phyloP scores from a whole-genome alignment of 192 early-diverging fungal genomes.

The Rhizophagus sp. region DNA sequence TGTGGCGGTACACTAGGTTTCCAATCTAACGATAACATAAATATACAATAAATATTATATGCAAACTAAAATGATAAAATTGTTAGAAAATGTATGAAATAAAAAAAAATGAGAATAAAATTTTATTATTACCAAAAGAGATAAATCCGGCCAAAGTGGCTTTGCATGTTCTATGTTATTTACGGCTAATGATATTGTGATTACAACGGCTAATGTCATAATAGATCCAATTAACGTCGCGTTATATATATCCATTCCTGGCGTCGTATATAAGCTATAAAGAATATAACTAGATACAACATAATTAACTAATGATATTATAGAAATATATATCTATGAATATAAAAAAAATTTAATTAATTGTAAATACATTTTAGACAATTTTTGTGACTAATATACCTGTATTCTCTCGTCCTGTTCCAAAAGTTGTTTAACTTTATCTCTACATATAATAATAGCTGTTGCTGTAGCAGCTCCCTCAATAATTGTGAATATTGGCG shows the following conservation, averaged over 20 bases:
- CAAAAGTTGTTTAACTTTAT: not conserved
- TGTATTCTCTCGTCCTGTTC: not conserved
- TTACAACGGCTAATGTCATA: not conserved
- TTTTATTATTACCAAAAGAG: constrained; percentile 10
- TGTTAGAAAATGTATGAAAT: not conserved
- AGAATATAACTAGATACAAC: not conserved
- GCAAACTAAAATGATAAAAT: constrained; percentile 17
- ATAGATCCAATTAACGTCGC: constrained; percentile 18
- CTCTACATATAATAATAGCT: not conserved
- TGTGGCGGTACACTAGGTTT: not conserved
- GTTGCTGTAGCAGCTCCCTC: constrained; percentile 21
- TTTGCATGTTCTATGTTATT: not conserved
- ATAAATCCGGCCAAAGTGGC: not conserved
- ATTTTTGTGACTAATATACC: not conserved
- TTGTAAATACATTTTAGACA: not conserved
- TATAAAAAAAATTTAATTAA: not conserved
- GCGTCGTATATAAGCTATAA: not conserved
- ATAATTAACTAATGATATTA: not conserved
- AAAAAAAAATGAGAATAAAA: not conserved
- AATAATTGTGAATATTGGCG: constrained; percentile 10
- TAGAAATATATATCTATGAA: constrained; percentile 7
- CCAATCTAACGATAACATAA: constrained; percentile 20
- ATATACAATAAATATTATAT: constrained; percentile 23
- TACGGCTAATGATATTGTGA: not conserved
- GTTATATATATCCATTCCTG: constrained; percentile 4